phyloP scores from a whole-genome alignment of 352 stramenopile genomes.

The Phytophthora capsici region DNA sequence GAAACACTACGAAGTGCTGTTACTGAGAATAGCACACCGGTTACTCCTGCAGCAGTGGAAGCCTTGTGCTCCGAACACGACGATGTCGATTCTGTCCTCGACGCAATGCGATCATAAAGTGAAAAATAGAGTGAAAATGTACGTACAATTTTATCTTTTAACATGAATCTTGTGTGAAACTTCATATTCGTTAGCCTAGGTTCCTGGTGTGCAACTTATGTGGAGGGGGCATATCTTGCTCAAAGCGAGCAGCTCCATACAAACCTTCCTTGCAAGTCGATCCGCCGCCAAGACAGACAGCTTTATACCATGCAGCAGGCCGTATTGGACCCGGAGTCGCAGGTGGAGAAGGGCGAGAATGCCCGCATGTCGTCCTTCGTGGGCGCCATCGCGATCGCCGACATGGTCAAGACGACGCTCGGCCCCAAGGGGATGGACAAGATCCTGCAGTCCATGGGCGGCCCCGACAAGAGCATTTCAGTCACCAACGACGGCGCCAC shows the following conservation, averaged over 20 bases:
- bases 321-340: constrained; percentile 80
- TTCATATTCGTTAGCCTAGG: background rate
- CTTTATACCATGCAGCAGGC: constrained; percentile 48
- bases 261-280: background rate
- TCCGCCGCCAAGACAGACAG: background rate
- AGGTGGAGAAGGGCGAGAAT: constrained; percentile 96
- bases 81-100: constrained; percentile 25
- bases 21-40: background rate
- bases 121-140: too few species aligned
- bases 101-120: background rate
- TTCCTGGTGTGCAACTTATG: constrained; percentile 16
- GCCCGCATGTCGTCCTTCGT: constrained; percentile 99
- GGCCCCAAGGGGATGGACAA: constrained; percentile 99
- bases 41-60: constrained; percentile 57
- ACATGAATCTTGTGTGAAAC: background rate
- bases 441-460: constrained; percentile 96
- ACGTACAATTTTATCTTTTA: too few species aligned
- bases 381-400: constrained; percentile 98
- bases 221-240: constrained; percentile 30
- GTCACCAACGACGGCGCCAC: constrained; percentile 99
- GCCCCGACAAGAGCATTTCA: constrained; percentile 88
- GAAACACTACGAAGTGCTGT: constrained; percentile 15
- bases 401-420: constrained; percentile 99
- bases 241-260: constrained; percentile 31
- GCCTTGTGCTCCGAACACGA: constrained; percentile 56